A percentile compares a stretch with the other conserved stretches of the same genome.
phyloP scores from a whole-genome alignment of 2,329 filamentous ascomycete genomes.

The Epicoccum sorghinum region DNA sequence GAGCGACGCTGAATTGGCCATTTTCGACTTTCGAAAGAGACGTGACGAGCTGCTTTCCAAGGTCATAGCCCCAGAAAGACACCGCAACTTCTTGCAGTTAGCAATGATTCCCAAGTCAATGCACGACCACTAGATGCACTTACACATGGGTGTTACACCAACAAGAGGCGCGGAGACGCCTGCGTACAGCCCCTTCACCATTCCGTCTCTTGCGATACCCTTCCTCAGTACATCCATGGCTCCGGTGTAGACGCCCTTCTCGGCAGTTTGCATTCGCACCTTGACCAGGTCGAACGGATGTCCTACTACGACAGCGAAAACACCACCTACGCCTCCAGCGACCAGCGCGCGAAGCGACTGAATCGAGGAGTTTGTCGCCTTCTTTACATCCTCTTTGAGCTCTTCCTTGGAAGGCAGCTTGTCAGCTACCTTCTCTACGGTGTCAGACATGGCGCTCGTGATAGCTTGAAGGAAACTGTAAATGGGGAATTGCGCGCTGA shows the following conservation, averaged over 20 bases:
- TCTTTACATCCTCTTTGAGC: conserved; percentile 59
- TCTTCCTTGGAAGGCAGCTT: conserved; percentile 50
- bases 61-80: conserved; percentile 85
- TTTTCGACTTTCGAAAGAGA: conserved; percentile 69
- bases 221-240: conserved; percentile 91
- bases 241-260: conserved; percentile 87
- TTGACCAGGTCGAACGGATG: conserved; percentile 99
- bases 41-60: conserved; percentile 88
- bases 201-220: conserved; percentile 84
- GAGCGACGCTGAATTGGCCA: conserved; percentile 77
- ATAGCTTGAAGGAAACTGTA: not conserved
- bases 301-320: conserved; percentile 90
- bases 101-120: not conserved
- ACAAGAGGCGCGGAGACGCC: conserved; percentile 93
- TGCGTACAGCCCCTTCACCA: conserved; percentile 84
- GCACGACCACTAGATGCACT: conserved; percentile 49
- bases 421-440: conserved; percentile 32
- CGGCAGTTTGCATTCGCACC: conserved; percentile 93
- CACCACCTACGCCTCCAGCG: conserved; percentile 89
- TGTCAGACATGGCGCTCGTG: conserved; percentile 30
- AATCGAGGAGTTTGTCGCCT: conserved; percentile 60
- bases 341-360: conserved; percentile 78
- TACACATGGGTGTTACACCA: conserved; percentile 98
- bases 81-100: conserved; percentile 60
- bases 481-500: conserved; percentile 14